Percentiles rank a stretch among this genome's conserved stretches.
phyloP scores from a whole-genome alignment of 129 eudicot species.

The Flaveria sonorensis region DNA sequence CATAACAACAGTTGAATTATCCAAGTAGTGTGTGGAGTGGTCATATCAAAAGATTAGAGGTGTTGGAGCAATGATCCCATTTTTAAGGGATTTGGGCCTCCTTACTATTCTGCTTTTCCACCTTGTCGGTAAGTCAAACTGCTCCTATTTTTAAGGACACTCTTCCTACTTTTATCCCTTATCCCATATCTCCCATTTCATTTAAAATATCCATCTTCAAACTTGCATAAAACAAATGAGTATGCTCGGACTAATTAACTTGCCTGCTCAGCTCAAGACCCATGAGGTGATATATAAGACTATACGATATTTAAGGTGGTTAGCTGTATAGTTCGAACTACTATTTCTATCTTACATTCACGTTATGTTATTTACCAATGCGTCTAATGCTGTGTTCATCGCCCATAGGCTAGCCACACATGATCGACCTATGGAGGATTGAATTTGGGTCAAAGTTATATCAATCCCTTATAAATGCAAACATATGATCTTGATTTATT shows the following conservation, averaged over 20 bases:
- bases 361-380: too few relatives aligned
- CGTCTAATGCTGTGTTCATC: too few relatives aligned
- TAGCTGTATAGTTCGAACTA: too few relatives aligned
- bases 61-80: conserved; percentile 46
- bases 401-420: too few relatives aligned
- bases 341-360: too few relatives aligned
- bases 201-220: not conserved
- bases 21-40: conserved; percentile 32
- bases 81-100: conserved; percentile 43
- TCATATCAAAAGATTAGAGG: conserved; percentile 28
- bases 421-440: too few relatives aligned
- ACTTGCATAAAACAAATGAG: too few relatives aligned
- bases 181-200: not conserved
- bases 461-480: not conserved
- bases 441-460: not conserved
- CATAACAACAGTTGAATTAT: conserved; percentile 18
- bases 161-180: conserved; percentile 33
- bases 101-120: conserved; percentile 31
- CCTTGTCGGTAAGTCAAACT: conserved; percentile 40
- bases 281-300: too few relatives aligned
- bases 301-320: too few relatives aligned
- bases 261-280: too few relatives aligned
- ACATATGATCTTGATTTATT: not conserved
- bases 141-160: conserved; percentile 49
- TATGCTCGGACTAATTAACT: too few relatives aligned